Base-by-base conservation (phyloP, 805 yeast genomes). In the Candida maltosa region DNA sequence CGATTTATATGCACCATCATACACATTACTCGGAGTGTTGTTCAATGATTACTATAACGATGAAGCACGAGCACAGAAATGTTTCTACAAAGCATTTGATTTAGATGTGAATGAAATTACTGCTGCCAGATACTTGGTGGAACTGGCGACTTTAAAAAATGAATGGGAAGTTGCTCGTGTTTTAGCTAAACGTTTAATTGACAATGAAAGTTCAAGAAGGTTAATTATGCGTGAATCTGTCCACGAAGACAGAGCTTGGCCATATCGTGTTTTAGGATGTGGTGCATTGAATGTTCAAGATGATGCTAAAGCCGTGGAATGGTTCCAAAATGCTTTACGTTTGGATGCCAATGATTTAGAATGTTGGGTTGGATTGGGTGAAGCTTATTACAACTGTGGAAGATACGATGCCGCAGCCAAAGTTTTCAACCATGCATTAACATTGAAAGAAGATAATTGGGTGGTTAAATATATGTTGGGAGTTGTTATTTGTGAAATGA, bases 341-440 rank as follows among this genome's bases (percentile, higher is more conserved):
- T 63, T 83, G 44, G 65, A 79, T 28, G 65, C 83, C 0, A 44
- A 51, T 35, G 97, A 93, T 57, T 54, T 75, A 2, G 82, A 85
- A 44, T 82, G 95, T 2, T 91, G 97, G 97, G 68, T 84, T 19
- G 96, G 96, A 1, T 65, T 93, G n/a, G 98, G 98, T n/a, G 97
- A 93, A 55, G 91, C 96, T 0, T 93, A 93, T 56, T 67, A 74
- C 36, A 75, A 79, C 17, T 78, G 93, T 56, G 98, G 98, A 2
- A 71, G 96, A 41, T 65, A 82, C 29, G 89, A 86, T 37, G 95
- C 97, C 2, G 87, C 96, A 0, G 68, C 75, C 7, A 88, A 85
- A 56, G 97, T 93, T 1, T 84, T 88, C 48, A 68, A 65, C 20
- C 79, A 78, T 39, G 87, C 89, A 0, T 49, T 77, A 29, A 69